Percentiles rank a stretch among this genome's conserved stretches.
phyloP scores from a whole-genome alignment of 2,329 filamentous ascomycete species.

The Arthrobotrys megalospora region DNA sequence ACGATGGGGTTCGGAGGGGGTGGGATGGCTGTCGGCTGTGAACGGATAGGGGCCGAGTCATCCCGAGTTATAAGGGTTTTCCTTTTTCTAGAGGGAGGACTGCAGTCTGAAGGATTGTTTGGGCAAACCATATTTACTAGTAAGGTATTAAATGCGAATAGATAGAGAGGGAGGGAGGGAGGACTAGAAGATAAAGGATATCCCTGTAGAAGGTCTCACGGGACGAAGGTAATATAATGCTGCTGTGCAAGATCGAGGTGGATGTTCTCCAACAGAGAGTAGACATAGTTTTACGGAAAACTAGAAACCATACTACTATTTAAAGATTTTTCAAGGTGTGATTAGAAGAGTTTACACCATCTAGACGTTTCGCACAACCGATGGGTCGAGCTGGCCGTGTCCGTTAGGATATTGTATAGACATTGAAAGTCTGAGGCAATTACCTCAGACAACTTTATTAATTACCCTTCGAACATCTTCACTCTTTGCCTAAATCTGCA shows the following conservation, averaged over 20 bases:
- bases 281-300: not conserved
- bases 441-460: slow-evolving; percentile 16
- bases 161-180: not conserved
- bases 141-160: not conserved
- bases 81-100: not conserved
- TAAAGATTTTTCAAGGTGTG: not conserved
- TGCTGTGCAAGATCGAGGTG: too few species aligned
- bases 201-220: not conserved
- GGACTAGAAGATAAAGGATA: not conserved
- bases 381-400: not conserved
- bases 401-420: not conserved
- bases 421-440: slow-evolving; percentile 26
- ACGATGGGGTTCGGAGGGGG: slow-evolving; percentile 2
- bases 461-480: not conserved
- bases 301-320: not conserved
- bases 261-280: not conserved
- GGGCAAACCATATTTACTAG: slow-evolving; percentile 5
- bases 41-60: not conserved
- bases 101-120: slow-evolving; percentile 9
- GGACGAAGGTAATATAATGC: not conserved
- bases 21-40: not conserved
- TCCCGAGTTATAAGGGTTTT: slow-evolving; percentile 17
- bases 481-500: not conserved
- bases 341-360: not conserved
- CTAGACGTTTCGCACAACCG: not conserved